Base-by-base conservation (phyloP, 2,329 filamentous ascomycete species). In the Xylaria digitata region DNA sequence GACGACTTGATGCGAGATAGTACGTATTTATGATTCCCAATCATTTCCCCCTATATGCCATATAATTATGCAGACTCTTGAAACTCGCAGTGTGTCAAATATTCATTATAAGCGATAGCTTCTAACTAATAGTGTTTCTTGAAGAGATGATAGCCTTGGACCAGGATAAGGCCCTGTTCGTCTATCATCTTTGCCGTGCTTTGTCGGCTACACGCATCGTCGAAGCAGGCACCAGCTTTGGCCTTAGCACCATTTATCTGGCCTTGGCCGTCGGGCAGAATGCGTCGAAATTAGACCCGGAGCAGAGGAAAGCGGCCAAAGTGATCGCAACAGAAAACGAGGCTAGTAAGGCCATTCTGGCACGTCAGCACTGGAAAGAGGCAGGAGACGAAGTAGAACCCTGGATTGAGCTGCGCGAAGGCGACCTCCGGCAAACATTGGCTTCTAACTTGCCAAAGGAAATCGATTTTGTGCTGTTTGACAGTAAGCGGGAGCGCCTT, bases 241-340 rank as follows among this genome's bases (percentile, higher is more conserved):
- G 66, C 43, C 57, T 68, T 0, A 68, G 66, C 34, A 68, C 66
- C 62, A 68, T 68, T 23, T 68, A 68, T 30, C 15, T 68, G 17
- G 66, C 61, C 19, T 21, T 68, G 19, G 66, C 57, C 1, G 85
- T 86, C 0, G 80, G 80, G 0, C 80, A 85, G 61, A 88, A 85
- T 64, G 79, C 78, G 0, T 21, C 57, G 2, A 62, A 42, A 30
- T 71, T 68, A 0, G 66, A 59, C 2, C 70, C 1, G 42, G 63
- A 62, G 15, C 46, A 62, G 26, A 11, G 66, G 40, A 56, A 30
- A 59, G 37, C 42, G 1, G 84, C 81, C 0, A 81, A 71, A 45
- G 87, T 90, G 0, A 85, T 90, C 72, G 87, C 83, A 0, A 90
- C 88, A 0, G 88, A 90, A 75, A 84, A 88, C 30, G 88, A 90